These are phyloP conservation scores for Phytophthora brassicae DNA, from an alignment of 352 stramenopile genomes.

Conservation along the genomic window DNA sequence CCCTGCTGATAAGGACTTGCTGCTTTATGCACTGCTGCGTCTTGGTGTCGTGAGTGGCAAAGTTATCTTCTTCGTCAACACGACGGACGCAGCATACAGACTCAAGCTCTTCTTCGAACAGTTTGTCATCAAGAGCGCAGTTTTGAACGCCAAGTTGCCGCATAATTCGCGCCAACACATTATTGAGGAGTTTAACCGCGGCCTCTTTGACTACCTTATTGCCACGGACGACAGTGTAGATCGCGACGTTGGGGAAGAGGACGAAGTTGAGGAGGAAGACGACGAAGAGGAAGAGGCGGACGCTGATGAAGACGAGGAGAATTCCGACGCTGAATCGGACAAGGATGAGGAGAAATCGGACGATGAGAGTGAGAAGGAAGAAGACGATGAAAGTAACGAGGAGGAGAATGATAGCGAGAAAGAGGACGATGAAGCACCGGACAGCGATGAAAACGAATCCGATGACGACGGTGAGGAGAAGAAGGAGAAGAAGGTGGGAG, in stretches of 20 bases:
- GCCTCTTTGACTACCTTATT: slow-evolving; percentile 99
- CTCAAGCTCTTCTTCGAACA: slow-evolving; percentile 99
- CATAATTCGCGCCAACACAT: slow-evolving; percentile 98
- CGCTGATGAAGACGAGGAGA: slow-evolving; percentile 29
- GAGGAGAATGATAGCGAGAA: slow-evolving; percentile 39
- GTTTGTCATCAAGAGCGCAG: slow-evolving; percentile 97
- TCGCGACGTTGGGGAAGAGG: slow-evolving; percentile 61
- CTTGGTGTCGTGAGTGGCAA: slow-evolving; percentile 97
- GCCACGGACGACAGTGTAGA: slow-evolving; percentile 97
- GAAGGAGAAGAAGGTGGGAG: slow-evolving; percentile 38
- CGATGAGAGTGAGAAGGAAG: slow-evolving; percentile 51
- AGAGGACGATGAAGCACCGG: slow-evolving; percentile 52
- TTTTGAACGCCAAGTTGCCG: slow-evolving; percentile 98
- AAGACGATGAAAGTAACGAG: slow-evolving; percentile 51
- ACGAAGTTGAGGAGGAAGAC: slow-evolving; percentile 72
- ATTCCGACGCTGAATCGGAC: slow-evolving; percentile 49
- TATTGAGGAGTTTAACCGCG: slow-evolving; percentile 94
- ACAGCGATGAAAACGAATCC: slow-evolving; percentile 88
- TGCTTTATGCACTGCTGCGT: slow-evolving; percentile 98
- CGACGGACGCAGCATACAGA: slow-evolving; percentile 92
- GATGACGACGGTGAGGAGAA: slow-evolving; percentile 45
- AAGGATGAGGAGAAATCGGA: slow-evolving; percentile 60
- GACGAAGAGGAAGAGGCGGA: slow-evolving; percentile 64
- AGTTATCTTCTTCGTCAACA: slow-evolving; percentile 99
- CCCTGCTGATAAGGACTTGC: slow-evolving; percentile 93